Percentiles rank a stretch among this genome's conserved stretches.
Evolutionary conservation across 768 basidiomycete species (phyloP).

Genomic region (Pleurotus salmoneostramineus): DNA sequence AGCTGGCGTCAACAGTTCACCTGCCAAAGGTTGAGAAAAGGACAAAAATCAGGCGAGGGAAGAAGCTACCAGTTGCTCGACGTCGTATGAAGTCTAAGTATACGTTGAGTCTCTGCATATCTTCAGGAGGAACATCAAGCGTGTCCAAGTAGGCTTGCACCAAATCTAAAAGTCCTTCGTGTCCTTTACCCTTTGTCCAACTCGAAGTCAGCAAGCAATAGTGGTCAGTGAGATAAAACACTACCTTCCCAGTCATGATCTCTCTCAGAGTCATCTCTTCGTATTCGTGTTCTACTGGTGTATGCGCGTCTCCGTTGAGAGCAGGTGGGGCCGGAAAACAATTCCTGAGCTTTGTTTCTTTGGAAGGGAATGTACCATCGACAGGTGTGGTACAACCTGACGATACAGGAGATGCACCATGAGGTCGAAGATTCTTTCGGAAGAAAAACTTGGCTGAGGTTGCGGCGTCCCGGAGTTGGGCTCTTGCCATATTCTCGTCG

Average conservation of each 20-base stretch:
- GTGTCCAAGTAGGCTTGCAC: slow-evolving; percentile 84
- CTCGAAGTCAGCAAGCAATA: not conserved
- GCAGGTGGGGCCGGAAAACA: slow-evolving; percentile 65
- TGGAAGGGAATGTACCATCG: slow-evolving; percentile 32
- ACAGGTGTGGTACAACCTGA: slow-evolving; percentile 38
- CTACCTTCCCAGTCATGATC: slow-evolving; percentile 90
- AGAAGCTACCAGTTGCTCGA: slow-evolving; percentile 70
- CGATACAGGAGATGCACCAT: slow-evolving; percentile 43
- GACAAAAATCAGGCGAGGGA: not conserved
- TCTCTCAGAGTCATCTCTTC: slow-evolving; percentile 91
- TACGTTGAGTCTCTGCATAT: slow-evolving; percentile 58
- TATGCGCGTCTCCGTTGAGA: slow-evolving; percentile 35
- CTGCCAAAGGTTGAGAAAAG: slow-evolving; percentile 30
- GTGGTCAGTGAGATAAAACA: slow-evolving; percentile 10
- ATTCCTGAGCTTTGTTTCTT: slow-evolving; percentile 66
- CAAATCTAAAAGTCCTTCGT: slow-evolving; percentile 79
- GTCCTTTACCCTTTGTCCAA: slow-evolving; percentile 46
- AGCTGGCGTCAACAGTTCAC: slow-evolving; percentile 80
- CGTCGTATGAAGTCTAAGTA: slow-evolving; percentile 79
- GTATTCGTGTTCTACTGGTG: slow-evolving; percentile 75
- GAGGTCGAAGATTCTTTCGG: slow-evolving; percentile 78
- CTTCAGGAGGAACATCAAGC: slow-evolving; percentile 66
- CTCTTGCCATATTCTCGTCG: slow-evolving; percentile 93
- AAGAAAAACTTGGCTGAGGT: slow-evolving; percentile 81
- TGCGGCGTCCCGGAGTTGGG: slow-evolving; percentile 81